phyloP scores from a whole-genome alignment of 2,329 filamentous ascomycete genomes.

The Trichoderma koningiopsis region DNA sequence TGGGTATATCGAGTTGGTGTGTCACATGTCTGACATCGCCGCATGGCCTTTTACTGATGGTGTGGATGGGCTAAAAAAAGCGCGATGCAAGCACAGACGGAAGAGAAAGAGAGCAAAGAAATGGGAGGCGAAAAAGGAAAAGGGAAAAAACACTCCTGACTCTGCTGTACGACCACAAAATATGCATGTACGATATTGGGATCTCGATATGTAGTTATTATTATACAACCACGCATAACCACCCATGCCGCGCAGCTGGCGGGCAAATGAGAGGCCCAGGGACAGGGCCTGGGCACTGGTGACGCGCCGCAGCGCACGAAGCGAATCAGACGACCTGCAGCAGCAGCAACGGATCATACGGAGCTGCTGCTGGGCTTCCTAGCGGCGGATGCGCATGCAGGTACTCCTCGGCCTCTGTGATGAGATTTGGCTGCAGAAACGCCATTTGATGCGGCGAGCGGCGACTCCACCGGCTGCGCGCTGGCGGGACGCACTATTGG shows the following conservation, averaged over 20 bases:
- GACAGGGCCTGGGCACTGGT: neutral
- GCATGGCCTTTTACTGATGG: neutral
- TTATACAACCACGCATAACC: neutral
- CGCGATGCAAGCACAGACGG: neutral
- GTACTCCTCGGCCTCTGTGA: neutral
- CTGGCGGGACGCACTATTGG: neutral
- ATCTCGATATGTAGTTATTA: neutral
- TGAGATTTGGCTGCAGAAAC: neutral
- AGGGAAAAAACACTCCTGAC: neutral
- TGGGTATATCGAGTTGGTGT: constrained; percentile 1
- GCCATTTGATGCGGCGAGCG: neutral
- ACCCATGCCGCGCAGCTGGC: neutral
- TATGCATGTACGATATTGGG: constrained; percentile 10
- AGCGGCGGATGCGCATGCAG: constrained; percentile 19
- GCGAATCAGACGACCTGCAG: constrained; percentile 20
- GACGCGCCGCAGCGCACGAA: constrained; percentile 10
- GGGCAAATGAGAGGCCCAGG: neutral
- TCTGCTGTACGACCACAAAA: neutral
- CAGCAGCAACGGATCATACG: constrained; percentile 1
- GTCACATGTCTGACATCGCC: constrained; percentile 12
- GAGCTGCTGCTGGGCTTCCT: neutral
- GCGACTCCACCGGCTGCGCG: constrained; percentile 6
- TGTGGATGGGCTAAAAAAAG: neutral
- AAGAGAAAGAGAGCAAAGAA: neutral
- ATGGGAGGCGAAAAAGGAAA: neutral